Evolutionary conservation across 23 red algal species (phyloP), one percentile per base, ranked within the genome.

Genomic region (Gracilaria vermiculophylla): DNA sequence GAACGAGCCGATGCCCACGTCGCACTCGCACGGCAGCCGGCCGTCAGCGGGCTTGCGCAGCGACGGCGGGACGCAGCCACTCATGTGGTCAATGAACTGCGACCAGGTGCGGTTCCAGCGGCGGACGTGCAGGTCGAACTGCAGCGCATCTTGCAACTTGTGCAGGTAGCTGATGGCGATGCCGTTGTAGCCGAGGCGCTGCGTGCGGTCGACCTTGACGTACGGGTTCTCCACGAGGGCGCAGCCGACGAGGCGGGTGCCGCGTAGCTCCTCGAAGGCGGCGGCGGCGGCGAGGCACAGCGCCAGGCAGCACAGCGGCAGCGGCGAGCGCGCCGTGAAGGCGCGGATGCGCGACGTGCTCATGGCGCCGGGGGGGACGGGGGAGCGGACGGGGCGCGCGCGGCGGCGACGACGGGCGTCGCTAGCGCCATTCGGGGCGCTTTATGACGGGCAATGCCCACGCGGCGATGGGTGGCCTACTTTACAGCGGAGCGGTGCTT

Each of bases 1-100:
- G 35, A 85, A 85, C 9, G 81, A 69, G 62, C 81, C 81, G 29
- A 85, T 53, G 0, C 81, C 81, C n/a, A 85, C 52, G 43, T 69
- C 62, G 25, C 81, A 85, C 11, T 62, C 42, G 15, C 81, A 85
- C 5, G 16, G 28, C 29, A 31, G 58, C 2, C 5, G 28, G n/a
- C n/a, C n/a, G n/a, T n/a, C n/a, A n/a, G n/a, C n/a, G n/a, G n/a
- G n/a, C n/a, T n/a, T n/a, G n/a, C n/a, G n/a, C n/a, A n/a, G n/a
- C 1, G 61, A 85, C 5, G 58, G 36, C 12, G 31, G 33, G 14
- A 37, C 25, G 17, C 81, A 85, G 31, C 33, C 32, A 15, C 35
- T 52, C 81, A 85, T 85, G 11, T 69, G 58, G n/a, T 67, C 62
- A 43, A 85, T 73, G 27, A 85, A 85, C 25, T 58, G 15, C 20